Base-by-base conservation (phyloP, 441 rosid genomes). In the Populus hybrid region DNA sequence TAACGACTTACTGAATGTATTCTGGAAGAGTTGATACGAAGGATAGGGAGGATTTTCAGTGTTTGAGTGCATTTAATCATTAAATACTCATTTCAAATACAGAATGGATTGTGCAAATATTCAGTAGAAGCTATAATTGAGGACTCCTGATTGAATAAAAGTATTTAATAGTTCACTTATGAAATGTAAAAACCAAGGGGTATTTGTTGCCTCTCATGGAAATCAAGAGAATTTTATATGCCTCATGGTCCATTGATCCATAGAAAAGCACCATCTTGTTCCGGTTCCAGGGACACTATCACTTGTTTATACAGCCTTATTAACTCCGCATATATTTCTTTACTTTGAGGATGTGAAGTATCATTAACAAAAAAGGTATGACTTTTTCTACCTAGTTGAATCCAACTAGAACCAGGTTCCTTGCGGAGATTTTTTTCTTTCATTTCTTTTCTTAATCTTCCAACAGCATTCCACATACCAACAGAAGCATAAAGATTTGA, bases 381-480 rank as follows among this genome's bases (percentile, higher is more conserved):
- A 20, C 75, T 77, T 24, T 73, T 61, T 72, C 84, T 81, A 24
- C 80, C 75, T 11, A 82, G 67, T 74, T 85, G 84, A 77, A 85
- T 83, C 90, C 88, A 85, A 73, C 83, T 85, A 59, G 76, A 84
- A 75, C 86, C 90, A 59, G 88, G 84, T 81, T 85, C 87, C 81
- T 87, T 87, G 66, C 21, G 26, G 24, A 85, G 28, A 12, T 69
- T 76, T 73, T 82, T 85, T 46, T 72, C 85, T 70, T 85, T 85
- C 88, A 85, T 85, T 80, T 84, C 84, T 73, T 81, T 87, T 70
- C 90, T 85, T 74, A 85, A 69, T 12, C 78, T 77, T 42, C 87
- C 75, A 69, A 77, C 84, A 76, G 76, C 79, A 21, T 72, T 66
- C 87, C 87, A 85, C 84, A 73, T 81, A 20, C 88, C 87, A 16